Evolutionary conservation across 345 rosid species (phyloP), one percentile per base, ranked within the genome.

Genomic region (Dovyalis caffra): DNA sequence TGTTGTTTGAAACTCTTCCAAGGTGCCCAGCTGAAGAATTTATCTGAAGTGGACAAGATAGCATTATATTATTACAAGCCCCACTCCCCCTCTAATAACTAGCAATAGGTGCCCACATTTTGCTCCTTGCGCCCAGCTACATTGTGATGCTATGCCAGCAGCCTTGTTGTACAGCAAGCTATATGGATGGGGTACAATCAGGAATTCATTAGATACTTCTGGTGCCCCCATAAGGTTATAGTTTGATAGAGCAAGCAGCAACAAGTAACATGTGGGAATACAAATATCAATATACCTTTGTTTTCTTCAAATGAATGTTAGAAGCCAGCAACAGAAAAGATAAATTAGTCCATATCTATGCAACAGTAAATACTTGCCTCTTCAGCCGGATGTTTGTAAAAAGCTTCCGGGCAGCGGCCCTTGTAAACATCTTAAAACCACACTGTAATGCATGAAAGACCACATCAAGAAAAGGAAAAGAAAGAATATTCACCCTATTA

Each of bases 401-500:
- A 78, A 95, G 96, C 84, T 84, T 93, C 80, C 93, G 87, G 20
- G 97, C 98, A n/a, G 99, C 98, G 79, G 97, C 91, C 85, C 99
- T 87, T 1, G 98, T 91, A 85, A 95, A 95, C 99, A 95, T 95
- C 89, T 95, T 95, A 82, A 95, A 95, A 68, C 99, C 99, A 86
- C 99, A 95, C 99, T 95, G 91, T 68, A 14, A 70, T 72, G 64
- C 35, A 75, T 32, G 28, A 25, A 57, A 51, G 53, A 60, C 3
- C 67, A 74, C 8, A 21, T 71, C 57, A 72, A 57, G 29, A 63
- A 25, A 81, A 77, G 51, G 71, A 10, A 16, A 61, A 61, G 25
- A 47, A 8, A 7, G 2, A 0, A 57, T 12, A 15, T 7, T 11
- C 15, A 23, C 34, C 1, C 21, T 0, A 37, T 66, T 35, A 31